Evolutionary conservation across 495 filamentous ascomycete genomes (phyloP).

Genomic region (Arthonia radiata): DNA sequence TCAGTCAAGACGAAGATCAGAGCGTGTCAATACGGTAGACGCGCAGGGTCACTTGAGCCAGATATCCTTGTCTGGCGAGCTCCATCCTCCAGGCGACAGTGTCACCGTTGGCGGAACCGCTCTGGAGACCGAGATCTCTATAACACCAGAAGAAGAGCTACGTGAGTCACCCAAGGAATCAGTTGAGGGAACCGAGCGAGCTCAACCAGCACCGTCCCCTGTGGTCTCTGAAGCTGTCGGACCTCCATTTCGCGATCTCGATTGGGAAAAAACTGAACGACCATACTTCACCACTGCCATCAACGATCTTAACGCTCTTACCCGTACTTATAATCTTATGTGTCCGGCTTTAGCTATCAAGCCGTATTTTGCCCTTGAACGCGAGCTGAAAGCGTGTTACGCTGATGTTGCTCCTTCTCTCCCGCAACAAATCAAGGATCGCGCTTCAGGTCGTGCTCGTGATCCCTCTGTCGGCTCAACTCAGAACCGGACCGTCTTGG

Average conservation of each 20-base stretch:
- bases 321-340: constrained; percentile 84
- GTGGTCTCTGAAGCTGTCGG: constrained; percentile 10
- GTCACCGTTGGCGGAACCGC: constrained; percentile 7
- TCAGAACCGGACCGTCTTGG: too few relatives aligned
- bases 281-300: constrained; percentile 62
- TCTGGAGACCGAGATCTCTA: constrained; percentile 4
- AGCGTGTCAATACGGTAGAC: constrained; percentile 20
- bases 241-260: constrained; percentile 36
- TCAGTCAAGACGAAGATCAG: constrained; percentile 16
- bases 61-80: constrained; percentile 18
- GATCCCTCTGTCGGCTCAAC: too few relatives aligned
- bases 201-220: not conserved
- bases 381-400: constrained; percentile 60
- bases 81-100: constrained; percentile 5
- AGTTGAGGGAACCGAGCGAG: too few relatives aligned
- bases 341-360: constrained; percentile 82
- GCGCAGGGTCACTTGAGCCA: constrained; percentile 17
- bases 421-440: constrained; percentile 40
- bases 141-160: too few relatives aligned
- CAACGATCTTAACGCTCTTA: constrained; percentile 49
- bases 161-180: too few relatives aligned
- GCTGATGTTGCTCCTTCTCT: constrained; percentile 63
- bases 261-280: constrained; percentile 43
- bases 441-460: too few relatives aligned
- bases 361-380: constrained; percentile 64